phyloP scores from a whole-genome alignment of 2,329 filamentous ascomycete species.

The Aureobasidium sp. region DNA sequence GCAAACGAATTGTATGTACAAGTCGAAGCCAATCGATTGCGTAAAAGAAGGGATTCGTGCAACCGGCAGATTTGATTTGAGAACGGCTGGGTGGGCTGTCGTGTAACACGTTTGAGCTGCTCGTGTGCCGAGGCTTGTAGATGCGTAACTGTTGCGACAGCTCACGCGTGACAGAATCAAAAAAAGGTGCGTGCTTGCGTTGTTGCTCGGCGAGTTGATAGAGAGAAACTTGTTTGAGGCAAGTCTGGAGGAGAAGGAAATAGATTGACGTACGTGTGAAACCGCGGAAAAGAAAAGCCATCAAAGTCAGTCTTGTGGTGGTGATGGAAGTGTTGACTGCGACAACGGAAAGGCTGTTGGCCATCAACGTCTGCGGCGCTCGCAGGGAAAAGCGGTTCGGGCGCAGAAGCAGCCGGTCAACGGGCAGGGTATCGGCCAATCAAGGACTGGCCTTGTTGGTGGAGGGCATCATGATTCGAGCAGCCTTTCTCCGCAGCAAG shows the following conservation, averaged over 20 bases:
- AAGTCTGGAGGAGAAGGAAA: not conserved
- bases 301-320: not conserved
- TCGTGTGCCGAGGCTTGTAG: constrained; percentile 1
- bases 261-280: not conserved
- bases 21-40: not conserved
- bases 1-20: not conserved
- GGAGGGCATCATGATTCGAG: constrained; percentile 1
- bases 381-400: not conserved
- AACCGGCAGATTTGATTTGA: constrained; percentile 1
- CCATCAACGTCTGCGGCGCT: not conserved
- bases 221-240: not conserved
- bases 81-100: not conserved
- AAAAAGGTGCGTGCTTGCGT: not conserved
- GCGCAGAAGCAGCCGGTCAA: not conserved
- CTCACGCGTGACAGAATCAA: not conserved
- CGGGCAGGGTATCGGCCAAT: not conserved
- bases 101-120: not conserved
- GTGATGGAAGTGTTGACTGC: not conserved
- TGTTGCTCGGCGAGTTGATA: not conserved
- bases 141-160: not conserved
- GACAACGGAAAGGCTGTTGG: not conserved
- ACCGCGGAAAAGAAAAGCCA: not conserved
- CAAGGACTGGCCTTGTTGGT: not conserved
- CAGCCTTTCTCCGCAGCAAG: constrained; percentile 1
- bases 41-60: not conserved